Conservation (phyloP, 2,329 filamentous ascomycete species). For the Pezicula neosporulosa region DNA sequence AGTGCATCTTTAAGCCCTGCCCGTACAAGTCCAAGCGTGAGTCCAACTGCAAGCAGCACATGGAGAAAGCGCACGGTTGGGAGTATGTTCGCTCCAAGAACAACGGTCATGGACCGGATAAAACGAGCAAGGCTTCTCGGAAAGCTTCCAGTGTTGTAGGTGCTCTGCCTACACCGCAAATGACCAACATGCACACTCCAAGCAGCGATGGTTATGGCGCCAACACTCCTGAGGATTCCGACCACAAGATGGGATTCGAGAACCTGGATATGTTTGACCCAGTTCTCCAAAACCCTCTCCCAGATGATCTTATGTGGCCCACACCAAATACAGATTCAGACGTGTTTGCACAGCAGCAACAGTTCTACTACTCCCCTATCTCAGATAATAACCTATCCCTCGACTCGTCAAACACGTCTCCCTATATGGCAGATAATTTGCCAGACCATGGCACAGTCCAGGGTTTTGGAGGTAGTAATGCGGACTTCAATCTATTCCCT, state of each 20-base stretch:
- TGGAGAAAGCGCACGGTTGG: conserved; percentile 95
- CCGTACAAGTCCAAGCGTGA: conserved; percentile 93
- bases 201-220: conserved; percentile 40
- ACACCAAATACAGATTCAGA: not conserved
- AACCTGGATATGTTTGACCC: conserved; percentile 19
- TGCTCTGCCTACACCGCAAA: conserved; percentile 55
- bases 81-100: conserved; percentile 89
- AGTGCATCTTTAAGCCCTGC: conserved; percentile 80
- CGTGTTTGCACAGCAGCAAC: conserved; percentile 11
- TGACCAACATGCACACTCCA: conserved; percentile 53
- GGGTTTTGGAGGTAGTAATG: conserved; percentile 40
- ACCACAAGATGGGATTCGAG: conserved; percentile 17
- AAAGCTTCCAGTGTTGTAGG: conserved; percentile 34
- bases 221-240: conserved; percentile 22
- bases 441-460: conserved; percentile 56
- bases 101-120: conserved; percentile 55
- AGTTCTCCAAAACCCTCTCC: not conserved
- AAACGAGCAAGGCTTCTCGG: conserved; percentile 43
- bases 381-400: conserved; percentile 19
- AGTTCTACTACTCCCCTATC: conserved; percentile 24
- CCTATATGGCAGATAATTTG: conserved; percentile 36
- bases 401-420: conserved; percentile 22
- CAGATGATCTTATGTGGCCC: not conserved
- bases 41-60: conserved; percentile 97
- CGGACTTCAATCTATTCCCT: conserved; percentile 55